Evolutionary conservation across 768 basidiomycete genomes (phyloP), one percentile per base, ranked within the genome.

Genomic region (Rhodocollybia butyracea): DNA sequence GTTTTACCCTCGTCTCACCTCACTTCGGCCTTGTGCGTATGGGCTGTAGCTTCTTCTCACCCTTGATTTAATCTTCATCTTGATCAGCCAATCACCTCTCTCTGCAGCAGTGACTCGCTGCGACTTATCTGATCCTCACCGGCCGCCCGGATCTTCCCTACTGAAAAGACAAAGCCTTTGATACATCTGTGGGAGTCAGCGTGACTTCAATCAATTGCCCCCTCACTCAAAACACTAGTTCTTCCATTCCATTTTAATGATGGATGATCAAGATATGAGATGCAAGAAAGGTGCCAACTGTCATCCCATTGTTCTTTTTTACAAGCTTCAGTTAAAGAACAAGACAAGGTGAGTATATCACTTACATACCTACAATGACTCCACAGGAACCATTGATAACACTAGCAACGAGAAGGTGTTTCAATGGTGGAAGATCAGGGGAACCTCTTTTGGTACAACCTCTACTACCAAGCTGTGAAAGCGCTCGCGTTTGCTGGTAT

Each of bases 41-140:
- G 15, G 31, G 31, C 48, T 34, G 31, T 40, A 13, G 32, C 27
- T 17, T 34, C 13, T 47, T 47, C 46, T 34, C 46, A 47, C 46
- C 29, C 30, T 15, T 34, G 8, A 34, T 50, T 38, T 50, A 50
- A 50, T 50, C 48, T 38, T 36, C 24, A 36, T 22, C 31, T 34
- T 50, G 48, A 50, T 50, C 40, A 7, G 17, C 40, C 40, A 54
- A 41, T 54, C 40, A 54, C 31, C 41, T 54, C 38, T 52, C 40
- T 29, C 21, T 8, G 27, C n/a, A 38, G 50, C 22, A 39, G 5
- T 30, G 26, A n/a, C 21, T 36, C 39, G 34, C 19, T 51, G n/a
- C 31, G 21, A 22, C 32, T 4, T 32, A 45, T 42, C 52, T 41
- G 38, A 54, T 34, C 48, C 32, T 34, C 32, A 48, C 12, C 46